Conservation (phyloP, 139 green algal genomes). For the Chlorella sp. region DNA sequence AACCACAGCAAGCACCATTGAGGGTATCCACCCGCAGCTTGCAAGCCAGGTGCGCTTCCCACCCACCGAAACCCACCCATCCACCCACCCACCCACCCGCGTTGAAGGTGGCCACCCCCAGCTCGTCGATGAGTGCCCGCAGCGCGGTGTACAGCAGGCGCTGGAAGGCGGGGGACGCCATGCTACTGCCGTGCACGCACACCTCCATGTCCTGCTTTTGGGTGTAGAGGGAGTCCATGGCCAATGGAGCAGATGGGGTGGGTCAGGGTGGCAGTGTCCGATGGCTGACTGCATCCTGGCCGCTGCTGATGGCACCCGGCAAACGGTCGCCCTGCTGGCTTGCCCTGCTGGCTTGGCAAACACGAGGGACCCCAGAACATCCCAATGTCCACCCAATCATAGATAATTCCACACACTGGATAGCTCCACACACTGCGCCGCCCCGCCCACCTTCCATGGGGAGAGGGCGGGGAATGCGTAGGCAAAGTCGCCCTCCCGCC, state of each 20-base stretch:
- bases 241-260: background rate
- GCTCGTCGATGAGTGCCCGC: conserved; percentile 74
- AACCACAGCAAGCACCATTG: no score
- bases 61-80: background rate
- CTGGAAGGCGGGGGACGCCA: conserved; percentile 62
- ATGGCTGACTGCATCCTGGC: no score
- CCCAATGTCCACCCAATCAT: no score
- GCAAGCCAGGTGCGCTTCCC: no score
- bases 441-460: conserved; percentile 17
- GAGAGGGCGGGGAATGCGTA: conserved; percentile 7
- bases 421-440: background rate
- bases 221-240: background rate
- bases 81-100: background rate
- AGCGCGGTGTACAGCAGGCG: conserved; percentile 60
- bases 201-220: conserved; percentile 73
- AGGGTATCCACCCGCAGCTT: no score
- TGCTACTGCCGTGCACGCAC: conserved; percentile 44
- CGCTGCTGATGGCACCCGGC: no score
- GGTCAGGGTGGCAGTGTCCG: background rate
- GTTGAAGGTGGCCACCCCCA: conserved; percentile 80
- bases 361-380: background rate
- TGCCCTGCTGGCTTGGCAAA: background rate
- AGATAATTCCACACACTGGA: no score
- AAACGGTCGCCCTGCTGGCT: no score
- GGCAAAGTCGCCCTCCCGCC: conserved; percentile 8